Evolutionary conservation across 2,329 filamentous ascomycete genomes (phyloP), one percentile per base, ranked within the genome.

Genomic region (Aureobasidium sp.): DNA sequence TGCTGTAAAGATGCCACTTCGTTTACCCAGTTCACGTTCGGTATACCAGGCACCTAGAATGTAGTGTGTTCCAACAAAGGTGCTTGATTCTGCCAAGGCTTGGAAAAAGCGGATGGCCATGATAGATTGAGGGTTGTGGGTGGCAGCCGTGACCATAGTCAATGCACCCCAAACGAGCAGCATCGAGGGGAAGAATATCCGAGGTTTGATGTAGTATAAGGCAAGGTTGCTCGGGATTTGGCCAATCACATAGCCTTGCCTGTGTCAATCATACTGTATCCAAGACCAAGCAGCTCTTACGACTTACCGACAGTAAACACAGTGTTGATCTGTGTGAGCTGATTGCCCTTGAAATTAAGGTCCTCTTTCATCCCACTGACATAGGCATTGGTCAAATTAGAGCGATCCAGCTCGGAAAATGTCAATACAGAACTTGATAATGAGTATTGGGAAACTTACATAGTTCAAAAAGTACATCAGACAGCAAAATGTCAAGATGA

Each of bases 241-340:
- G 5, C 80, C 80, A 0, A 79, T 68, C 0, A 83, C 80, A 1
- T 79, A 78, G 0, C 58, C 57, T 48, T 37, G 13, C 46, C 64
- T 83, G 88, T 64, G 83, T 76, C n/a, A 84, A 78, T 2, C 85
- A 86, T 55, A 80, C 86, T 86, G 6, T 20, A 2, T 42, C 15
- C n/a, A n/a, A n/a, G n/a, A n/a, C n/a, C n/a, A n/a, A n/a, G n/a
- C n/a, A n/a, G n/a, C n/a, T n/a, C n/a, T n/a, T 17, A 41, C 39
- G 7, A 41, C 63, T 79, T 78, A 60, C 77, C 68, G 13, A 67
- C 68, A 34, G 68, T 69, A 48, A 70, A 70, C 10, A 70, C 68
- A 3, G 70, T 71, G 57, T 71, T 71, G 65, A 71, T 71, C 34
- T 70, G 68, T 65, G 82, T 83, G 41, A 80, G 73, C 67, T 82